Base-by-base conservation (phyloP, 768 basidiomycete species). In the Boletus huronensis region DNA sequence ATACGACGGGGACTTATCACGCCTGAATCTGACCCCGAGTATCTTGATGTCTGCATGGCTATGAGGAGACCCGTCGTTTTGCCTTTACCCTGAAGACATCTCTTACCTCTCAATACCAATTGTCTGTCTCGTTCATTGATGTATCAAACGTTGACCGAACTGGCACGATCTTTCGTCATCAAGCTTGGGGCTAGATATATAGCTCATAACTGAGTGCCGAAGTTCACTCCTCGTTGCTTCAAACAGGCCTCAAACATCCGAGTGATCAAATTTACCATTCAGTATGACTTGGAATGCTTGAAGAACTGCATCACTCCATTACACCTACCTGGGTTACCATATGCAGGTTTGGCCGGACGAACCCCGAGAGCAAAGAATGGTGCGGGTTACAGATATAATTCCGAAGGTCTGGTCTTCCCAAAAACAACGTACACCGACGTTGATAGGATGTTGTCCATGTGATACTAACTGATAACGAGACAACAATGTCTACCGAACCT, bases 1-100 rank as follows among this genome's bases (percentile, higher is more conserved):
- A 59, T 75, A 50, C 67, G 74, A 41, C 72, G 72, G 25, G 77
- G 75, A 16, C 45, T 62, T 6, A 55, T 64, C 38, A 62, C 59
- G 1, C 62, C 66, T 5, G 61, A 66, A 48, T 63, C 64, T 17
- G 67, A 69, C 14, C 39, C 54, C 3, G 54, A 26, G 5, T 71
- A 61, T 46, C 56, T 64, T 1, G 67, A 62, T 10, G 21, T 71
- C 23, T 71, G 67, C 31, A 52, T 60, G 62, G 55, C 59, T 4
- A 55, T 69, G 50, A 61, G 53, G 23, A 54, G 49, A 32, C 56
- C 62, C 1, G 38, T 29, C 26, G 35, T 62, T 23, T 50, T 69
- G 17, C 68, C 66, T 34, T 42, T 58, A 21, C 66, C 66, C 13
- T 66, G 46, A 61, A 34, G 19, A 14, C 5, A 13, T 11, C 3